Evolutionary conservation across 2,329 filamentous ascomycete species (phyloP), one percentile per base, ranked within the genome.

Genomic region (Macrophomina tecta): DNA sequence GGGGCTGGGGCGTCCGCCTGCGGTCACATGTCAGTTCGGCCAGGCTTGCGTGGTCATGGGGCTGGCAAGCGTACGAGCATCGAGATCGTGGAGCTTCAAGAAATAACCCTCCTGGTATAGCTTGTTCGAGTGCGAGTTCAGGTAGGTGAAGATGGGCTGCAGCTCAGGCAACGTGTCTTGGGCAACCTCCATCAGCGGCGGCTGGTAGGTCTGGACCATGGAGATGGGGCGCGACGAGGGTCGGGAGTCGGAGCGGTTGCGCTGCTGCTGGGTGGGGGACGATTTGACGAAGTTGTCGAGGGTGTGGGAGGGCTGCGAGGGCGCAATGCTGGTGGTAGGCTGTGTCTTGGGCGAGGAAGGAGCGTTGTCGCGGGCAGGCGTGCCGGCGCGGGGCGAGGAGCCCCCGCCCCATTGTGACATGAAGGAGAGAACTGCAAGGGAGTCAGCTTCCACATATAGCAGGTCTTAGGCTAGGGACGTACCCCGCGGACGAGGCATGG

Each of bases 31-130:
- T 76, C 53, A 77, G 72, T 71, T 65, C 68, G 67, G 71, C 69
- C 58, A 42, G 36, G 64, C 56, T 14, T 55, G 49, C 63, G 61
- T 14, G 8, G 14, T 28, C 14, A 16, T 18, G 32, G 8, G 45
- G 30, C 16, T 63, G 51, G 23, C 8, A 28, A 9, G 87, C 92
- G 73, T 86, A 97, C 94, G 90, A 65, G 89, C 90, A 75, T 98
- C 96, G 72, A 97, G 89, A 79, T 99, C 95, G 78, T 97, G 94
- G 58, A 99, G 83, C 81, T 98, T 99, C 72, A 99, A 82, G 72
- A 99, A 98, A 76, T 98, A 99, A 45, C 95, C 95, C 81, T 99
- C 95, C 73, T 97, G 94, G 78, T 98, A 99, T 66, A 98, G 83
- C 81, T 98, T 98, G 80, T 97, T 97, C 67, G 89, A 90, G 78